phyloP scores from a whole-genome alignment of 2,329 filamentous ascomycete species.

The Trichoderma gracile region DNA sequence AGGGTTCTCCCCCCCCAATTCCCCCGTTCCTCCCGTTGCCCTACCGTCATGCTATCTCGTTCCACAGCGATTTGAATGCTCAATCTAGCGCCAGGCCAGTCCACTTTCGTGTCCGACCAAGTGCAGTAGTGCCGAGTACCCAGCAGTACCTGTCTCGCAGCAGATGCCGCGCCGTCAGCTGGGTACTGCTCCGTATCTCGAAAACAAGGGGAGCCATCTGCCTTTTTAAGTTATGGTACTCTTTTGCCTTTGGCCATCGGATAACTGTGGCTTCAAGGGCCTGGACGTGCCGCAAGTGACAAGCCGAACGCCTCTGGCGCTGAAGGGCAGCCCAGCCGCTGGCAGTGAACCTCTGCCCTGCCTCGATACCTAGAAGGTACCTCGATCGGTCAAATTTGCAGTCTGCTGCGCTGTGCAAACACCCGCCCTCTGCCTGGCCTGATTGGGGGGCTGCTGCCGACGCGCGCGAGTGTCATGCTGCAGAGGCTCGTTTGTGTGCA shows the following conservation, averaged over 20 bases:
- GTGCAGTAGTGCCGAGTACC: conserved; percentile 8
- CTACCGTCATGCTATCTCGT: conserved; percentile 26
- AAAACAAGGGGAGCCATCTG: not conserved
- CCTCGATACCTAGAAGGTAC: too few species aligned
- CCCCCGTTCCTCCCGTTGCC: conserved; percentile 25
- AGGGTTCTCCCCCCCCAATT: conserved; percentile 16
- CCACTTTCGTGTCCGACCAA: conserved; percentile 16
- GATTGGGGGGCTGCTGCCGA: not conserved
- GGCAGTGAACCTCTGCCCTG: too few species aligned
- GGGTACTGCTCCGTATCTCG: conserved; percentile 15
- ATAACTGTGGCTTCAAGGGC: not conserved
- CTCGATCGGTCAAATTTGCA: too few species aligned
- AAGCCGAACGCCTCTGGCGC: too few species aligned
- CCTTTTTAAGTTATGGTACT: not conserved
- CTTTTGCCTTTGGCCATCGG: not conserved
- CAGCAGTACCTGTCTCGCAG: not conserved
- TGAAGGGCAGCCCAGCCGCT: too few species aligned
- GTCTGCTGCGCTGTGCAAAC: not conserved
- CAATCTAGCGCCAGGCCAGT: conserved; percentile 22
- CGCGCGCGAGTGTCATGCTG: conserved; percentile 12
- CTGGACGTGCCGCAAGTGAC: too few species aligned
- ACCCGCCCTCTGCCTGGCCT: not conserved
- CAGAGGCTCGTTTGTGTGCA: conserved; percentile 19
- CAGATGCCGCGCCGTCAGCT: not conserved
- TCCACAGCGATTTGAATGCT: conserved; percentile 22